Evolutionary conservation across 768 basidiomycete genomes (phyloP).

Genomic region (Mycena galericulata): DNA sequence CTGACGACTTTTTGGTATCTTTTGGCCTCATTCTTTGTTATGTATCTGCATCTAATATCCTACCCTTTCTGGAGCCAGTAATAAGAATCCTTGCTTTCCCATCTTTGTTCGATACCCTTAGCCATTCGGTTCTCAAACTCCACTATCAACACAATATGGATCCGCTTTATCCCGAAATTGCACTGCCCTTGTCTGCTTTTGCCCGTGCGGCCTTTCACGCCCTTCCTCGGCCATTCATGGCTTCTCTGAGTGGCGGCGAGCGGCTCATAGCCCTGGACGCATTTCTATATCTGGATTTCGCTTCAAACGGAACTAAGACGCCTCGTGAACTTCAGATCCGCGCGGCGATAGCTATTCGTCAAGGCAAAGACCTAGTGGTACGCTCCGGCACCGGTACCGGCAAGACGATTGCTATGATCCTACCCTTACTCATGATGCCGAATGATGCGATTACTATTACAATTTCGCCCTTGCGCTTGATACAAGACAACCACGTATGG

Average conservation of each 20-base stretch:
- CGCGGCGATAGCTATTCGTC: constrained; percentile 24
- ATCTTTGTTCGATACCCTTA: no score
- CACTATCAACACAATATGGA: no score
- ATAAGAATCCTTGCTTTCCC: no score
- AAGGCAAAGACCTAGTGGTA: constrained; percentile 34
- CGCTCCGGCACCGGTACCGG: constrained; percentile 41
- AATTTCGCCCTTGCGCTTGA: constrained; percentile 36
- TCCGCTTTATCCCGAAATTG: neutral
- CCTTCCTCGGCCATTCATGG: neutral
- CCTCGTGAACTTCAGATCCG: constrained; percentile 36
- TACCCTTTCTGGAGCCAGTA: no score
- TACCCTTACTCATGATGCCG: constrained; percentile 30
- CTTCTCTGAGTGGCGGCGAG: neutral
- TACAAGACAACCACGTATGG: constrained; percentile 30
- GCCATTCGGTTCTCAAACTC: no score
- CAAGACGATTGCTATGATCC: constrained; percentile 39
- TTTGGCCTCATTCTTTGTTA: no score
- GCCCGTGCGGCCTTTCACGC: neutral
- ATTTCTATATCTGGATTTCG: constrained; percentile 8
- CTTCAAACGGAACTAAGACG: neutral
- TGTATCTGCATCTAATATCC: no score
- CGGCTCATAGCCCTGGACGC: neutral
- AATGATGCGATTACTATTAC: constrained; percentile 30
- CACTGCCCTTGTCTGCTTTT: neutral
- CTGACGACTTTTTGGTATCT: no score